phyloP scores from a whole-genome alignment of 495 filamentous ascomycete genomes.

The Aspergillus panamensis region DNA sequence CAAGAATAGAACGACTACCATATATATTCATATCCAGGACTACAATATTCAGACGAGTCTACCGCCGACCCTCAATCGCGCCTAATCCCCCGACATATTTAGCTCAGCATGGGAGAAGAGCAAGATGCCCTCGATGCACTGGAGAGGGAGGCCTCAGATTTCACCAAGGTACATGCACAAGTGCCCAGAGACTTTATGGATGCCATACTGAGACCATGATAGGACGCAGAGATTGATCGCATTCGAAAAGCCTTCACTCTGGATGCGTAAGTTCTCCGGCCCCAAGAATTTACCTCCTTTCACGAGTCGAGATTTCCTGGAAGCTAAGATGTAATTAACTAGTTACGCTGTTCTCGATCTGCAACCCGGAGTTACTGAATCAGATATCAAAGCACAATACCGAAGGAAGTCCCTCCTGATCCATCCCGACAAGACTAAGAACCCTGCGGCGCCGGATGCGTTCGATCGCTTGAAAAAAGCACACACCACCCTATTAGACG shows the following conservation, averaged over 20 bases:
- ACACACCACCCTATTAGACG: slow-evolving; percentile 85
- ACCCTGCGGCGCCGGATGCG: slow-evolving; percentile 86
- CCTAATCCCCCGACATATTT: neutral
- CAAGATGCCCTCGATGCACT: slow-evolving; percentile 79
- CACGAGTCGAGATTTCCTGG: neutral
- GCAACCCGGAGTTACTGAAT: slow-evolving; percentile 90
- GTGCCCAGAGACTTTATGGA: neutral
- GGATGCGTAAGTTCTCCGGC: slow-evolving; percentile 65
- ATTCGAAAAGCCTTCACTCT: slow-evolving; percentile 87
- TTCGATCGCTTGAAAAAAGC: slow-evolving; percentile 97
- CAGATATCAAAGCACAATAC: slow-evolving; percentile 91
- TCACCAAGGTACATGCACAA: slow-evolving; percentile 62
- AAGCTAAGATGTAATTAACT: slow-evolving; percentile 6
- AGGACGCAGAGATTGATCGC: slow-evolving; percentile 96
- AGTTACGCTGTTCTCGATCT: slow-evolving; percentile 95
- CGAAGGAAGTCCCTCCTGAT: slow-evolving; percentile 96
- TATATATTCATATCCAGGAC: too few relatives aligned
- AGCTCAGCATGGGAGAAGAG: slow-evolving; percentile 55
- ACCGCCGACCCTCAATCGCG: neutral
- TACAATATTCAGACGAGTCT: neutral
- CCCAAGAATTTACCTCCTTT: neutral
- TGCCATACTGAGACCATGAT: slow-evolving; percentile 4
- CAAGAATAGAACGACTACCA: too few relatives aligned
- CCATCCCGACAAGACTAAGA: slow-evolving; percentile 96
- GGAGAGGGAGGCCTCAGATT: slow-evolving; percentile 84